Conservation (phyloP, 768 basidiomycete genomes). For the Suillus tomentosus region DNA sequence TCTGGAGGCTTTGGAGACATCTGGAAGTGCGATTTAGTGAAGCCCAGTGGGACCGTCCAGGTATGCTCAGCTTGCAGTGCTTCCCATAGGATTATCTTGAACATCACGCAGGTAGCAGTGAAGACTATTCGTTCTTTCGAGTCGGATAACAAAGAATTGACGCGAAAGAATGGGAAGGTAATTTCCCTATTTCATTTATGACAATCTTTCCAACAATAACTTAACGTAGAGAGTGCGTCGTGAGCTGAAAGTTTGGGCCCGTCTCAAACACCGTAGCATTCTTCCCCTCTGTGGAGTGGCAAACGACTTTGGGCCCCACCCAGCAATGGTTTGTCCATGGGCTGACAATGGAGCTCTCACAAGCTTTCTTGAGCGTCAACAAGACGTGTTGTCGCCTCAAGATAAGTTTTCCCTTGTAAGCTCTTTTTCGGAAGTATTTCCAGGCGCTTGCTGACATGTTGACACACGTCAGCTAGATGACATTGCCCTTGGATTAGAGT, state of each 20-base stretch:
- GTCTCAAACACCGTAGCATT: conserved; percentile 23
- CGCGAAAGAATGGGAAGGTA: conserved; percentile 13
- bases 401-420: conserved; percentile 24
- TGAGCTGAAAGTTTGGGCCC: conserved; percentile 27
- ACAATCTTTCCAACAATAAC: not conserved
- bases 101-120: conserved; percentile 4
- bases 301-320: conserved; percentile 23
- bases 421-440: not conserved
- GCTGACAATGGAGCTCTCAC: conserved; percentile 21
- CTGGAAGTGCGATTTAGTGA: conserved; percentile 26
- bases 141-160: not conserved
- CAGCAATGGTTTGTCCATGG: conserved; percentile 27
- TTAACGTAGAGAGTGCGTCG: conserved; percentile 20
- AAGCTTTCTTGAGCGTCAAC: conserved; percentile 15
- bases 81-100: not conserved
- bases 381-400: conserved; percentile 10
- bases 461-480: not conserved
- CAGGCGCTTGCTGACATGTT: not conserved
- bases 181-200: not conserved
- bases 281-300: conserved; percentile 22
- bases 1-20: conserved; percentile 26
- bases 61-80: not conserved
- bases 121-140: conserved; percentile 6
- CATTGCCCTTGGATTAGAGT: conserved; percentile 17
- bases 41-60: not conserved